A percentile compares a stretch with the other conserved stretches of the same genome.
Conservation (phyloP, 257 asterid species). For the Handroanthus guayacan region DNA sequence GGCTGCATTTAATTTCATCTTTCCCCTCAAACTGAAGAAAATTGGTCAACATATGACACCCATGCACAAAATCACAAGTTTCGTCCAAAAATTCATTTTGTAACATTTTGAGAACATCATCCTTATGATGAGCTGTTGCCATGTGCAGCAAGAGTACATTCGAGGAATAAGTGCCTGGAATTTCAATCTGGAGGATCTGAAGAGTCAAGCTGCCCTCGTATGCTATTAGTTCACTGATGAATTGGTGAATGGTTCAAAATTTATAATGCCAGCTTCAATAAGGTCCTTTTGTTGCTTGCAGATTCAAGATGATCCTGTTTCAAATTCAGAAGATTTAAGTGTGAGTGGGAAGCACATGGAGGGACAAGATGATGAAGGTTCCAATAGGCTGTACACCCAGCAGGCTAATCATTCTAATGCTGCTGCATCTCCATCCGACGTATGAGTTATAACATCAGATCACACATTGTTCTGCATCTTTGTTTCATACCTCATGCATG, state of each 20-base stretch:
- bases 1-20: neutral
- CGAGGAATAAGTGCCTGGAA: constrained; percentile 99
- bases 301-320: constrained; percentile 80
- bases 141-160: constrained; percentile 91
- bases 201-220: constrained; percentile 94
- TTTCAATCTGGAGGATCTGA: constrained; percentile 93
- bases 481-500: neutral
- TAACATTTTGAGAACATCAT: constrained; percentile 11
- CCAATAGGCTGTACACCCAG: constrained; percentile 48
- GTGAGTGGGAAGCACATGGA: constrained; percentile 51
- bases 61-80: neutral
- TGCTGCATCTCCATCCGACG: constrained; percentile 57
- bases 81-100: neutral
- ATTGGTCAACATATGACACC: constrained; percentile 4
- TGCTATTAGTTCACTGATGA: constrained; percentile 34
- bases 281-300: constrained; percentile 48
- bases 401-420: constrained; percentile 52
- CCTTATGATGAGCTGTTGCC: constrained; percentile 30
- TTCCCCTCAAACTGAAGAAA: constrained; percentile 7
- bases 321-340: constrained; percentile 64
- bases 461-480: neutral
- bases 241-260: constrained; percentile 38
- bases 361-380: constrained; percentile 51
- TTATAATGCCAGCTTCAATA: constrained; percentile 7
- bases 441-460: constrained; percentile 38